Conservation (phyloP, 225 moss, liverwort and hornwort genomes). For the Marchantia paleacea region DNA sequence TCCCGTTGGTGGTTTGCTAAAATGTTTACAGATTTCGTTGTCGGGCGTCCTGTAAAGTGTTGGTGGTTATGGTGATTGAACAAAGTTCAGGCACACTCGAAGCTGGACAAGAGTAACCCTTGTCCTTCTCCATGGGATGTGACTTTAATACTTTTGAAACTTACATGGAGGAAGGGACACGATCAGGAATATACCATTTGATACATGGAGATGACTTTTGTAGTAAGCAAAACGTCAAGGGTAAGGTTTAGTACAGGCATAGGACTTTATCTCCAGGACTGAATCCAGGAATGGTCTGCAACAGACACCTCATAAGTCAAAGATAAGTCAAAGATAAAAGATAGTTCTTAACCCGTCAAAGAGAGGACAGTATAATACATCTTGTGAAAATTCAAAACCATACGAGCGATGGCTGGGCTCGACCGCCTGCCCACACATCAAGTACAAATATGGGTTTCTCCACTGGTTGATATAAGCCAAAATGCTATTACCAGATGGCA, state of each 20-base stretch:
- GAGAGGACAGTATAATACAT: neutral
- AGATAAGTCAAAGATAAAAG: neutral
- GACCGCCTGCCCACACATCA: no score
- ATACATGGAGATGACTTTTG: neutral
- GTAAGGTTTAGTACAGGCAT: neutral
- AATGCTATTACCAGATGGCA: neutral
- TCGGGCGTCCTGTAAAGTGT: no score
- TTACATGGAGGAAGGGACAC: no score
- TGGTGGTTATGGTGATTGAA: no score
- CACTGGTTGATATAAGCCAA: neutral
- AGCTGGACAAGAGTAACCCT: no score
- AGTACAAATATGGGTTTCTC: neutral
- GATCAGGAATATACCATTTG: no score
- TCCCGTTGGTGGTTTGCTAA: no score
- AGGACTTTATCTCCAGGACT: neutral
- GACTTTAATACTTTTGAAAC: no score
- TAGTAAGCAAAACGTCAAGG: neutral
- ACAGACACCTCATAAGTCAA: constrained; percentile 1
- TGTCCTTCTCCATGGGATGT: no score
- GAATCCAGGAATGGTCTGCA: neutral
- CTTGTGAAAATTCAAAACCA: neutral
- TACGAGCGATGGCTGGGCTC: neutral
- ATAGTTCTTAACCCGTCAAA: neutral
- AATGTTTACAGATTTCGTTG: no score
- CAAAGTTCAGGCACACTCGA: no score